These are phyloP conservation scores for Geranium brycei DNA, from an alignment of 345 rosid genomes.

Conservation along the genomic window DNA sequence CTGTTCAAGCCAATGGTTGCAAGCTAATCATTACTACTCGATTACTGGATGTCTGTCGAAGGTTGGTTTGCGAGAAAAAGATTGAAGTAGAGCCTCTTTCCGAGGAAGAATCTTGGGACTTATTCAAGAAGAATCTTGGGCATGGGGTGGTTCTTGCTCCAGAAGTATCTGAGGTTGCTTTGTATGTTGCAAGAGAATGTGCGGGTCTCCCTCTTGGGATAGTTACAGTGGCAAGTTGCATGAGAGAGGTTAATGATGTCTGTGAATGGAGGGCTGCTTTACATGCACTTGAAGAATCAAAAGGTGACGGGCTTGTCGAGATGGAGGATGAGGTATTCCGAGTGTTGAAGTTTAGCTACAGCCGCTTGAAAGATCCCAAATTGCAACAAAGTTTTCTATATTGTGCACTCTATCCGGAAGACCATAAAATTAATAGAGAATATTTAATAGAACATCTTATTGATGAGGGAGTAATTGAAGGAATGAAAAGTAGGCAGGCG, in stretches of 20 bases:
- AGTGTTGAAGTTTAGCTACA: constrained; percentile 12
- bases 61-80: constrained; percentile 4
- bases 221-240: constrained; percentile 4
- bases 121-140: constrained; percentile 2
- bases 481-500: neutral
- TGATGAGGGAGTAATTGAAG: constrained; percentile 6
- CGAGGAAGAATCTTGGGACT: constrained; percentile 8
- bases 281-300: neutral
- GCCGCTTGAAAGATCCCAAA: constrained; percentile 3
- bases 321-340: neutral
- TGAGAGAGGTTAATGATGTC: constrained; percentile 6
- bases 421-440: neutral
- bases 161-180: neutral
- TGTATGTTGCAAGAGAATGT: constrained; percentile 7
- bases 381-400: constrained; percentile 9
- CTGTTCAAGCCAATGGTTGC: constrained; percentile 6
- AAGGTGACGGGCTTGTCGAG: neutral
- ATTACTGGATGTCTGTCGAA: constrained; percentile 3
- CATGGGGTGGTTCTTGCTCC: neutral
- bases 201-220: constrained; percentile 15
- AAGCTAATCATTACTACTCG: constrained; percentile 20
- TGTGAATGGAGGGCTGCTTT: constrained; percentile 14
- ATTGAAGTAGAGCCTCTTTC: constrained; percentile 8
- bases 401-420: constrained; percentile 14
- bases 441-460: constrained; percentile 8